phyloP scores from a whole-genome alignment of 257 asterid species.

The Echites panduratus region DNA sequence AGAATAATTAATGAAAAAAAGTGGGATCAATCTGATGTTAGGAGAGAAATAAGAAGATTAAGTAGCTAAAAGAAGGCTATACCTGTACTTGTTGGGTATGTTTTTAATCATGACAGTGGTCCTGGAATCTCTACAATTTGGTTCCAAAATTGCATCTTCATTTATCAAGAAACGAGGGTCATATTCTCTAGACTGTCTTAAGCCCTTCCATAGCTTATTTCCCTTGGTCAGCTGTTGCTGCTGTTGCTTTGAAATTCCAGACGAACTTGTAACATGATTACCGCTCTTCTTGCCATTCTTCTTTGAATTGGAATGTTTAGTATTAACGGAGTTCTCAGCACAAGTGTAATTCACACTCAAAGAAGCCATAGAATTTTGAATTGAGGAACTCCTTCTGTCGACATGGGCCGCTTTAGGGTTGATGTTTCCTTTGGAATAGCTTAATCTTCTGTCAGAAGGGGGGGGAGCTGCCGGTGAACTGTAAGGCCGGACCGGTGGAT shows the following conservation, averaged over 20 bases:
- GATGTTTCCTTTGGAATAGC: slow-evolving; percentile 15
- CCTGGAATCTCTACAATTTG: slow-evolving; percentile 60
- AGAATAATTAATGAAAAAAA: too few relatives aligned
- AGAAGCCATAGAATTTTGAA: slow-evolving; percentile 40
- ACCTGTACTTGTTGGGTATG: slow-evolving; percentile 99
- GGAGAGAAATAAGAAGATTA: not conserved
- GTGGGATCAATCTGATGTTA: too few relatives aligned
- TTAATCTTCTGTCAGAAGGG: not conserved
- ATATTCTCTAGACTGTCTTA: slow-evolving; percentile 36
- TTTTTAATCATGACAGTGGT: slow-evolving; percentile 96
- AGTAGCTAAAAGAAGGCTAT: not conserved
- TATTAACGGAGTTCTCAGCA: slow-evolving; percentile 13
- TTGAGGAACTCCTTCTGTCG: slow-evolving; percentile 36
- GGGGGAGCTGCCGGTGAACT: not conserved
- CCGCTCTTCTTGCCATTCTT: slow-evolving; percentile 25
- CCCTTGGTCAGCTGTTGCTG: slow-evolving; percentile 5
- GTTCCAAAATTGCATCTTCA: slow-evolving; percentile 51
- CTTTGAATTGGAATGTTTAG: slow-evolving; percentile 10
- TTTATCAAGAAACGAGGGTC: slow-evolving; percentile 79
- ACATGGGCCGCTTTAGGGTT: slow-evolving; percentile 33
- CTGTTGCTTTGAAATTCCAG: slow-evolving; percentile 16
- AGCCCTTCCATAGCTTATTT: slow-evolving; percentile 37
- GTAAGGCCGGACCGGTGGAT: not conserved
- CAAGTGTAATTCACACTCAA: slow-evolving; percentile 14
- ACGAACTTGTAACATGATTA: not conserved